Evolutionary conservation across 768 basidiomycete genomes (phyloP).

Genomic region (Thelephora ganbajun): DNA sequence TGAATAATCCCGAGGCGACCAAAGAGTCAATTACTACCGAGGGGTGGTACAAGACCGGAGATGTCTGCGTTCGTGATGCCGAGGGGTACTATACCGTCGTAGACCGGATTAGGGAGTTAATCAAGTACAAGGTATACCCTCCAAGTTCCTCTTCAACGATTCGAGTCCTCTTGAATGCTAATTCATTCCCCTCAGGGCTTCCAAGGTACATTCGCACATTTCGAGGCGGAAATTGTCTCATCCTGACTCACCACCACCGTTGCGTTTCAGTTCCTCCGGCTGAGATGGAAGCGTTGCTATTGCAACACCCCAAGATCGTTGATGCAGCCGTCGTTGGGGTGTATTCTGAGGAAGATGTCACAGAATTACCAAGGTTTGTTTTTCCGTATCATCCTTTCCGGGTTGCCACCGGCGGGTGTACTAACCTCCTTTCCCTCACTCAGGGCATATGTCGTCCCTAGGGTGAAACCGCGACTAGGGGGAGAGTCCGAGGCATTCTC

Average conservation of each 20-base stretch:
- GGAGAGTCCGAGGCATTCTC: conserved; percentile 30
- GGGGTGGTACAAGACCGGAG: conserved; percentile 84
- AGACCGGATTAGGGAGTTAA: conserved; percentile 59
- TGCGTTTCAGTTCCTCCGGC: conserved; percentile 59
- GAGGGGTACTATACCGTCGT: conserved; percentile 69
- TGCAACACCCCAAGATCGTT: conserved; percentile 61
- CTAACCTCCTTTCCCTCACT: not conserved
- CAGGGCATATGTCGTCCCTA: conserved; percentile 54
- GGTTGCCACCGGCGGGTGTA: not conserved
- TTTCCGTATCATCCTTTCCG: no score
- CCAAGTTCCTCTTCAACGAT: not conserved
- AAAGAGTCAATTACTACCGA: conserved; percentile 51
- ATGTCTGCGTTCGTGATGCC: conserved; percentile 52
- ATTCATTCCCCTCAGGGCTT: conserved; percentile 37
- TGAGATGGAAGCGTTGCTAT: conserved; percentile 65
- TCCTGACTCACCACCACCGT: not conserved
- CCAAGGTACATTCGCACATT: conserved; percentile 35
- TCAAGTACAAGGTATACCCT: conserved; percentile 49
- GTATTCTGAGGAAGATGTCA: conserved; percentile 47
- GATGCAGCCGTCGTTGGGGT: conserved; percentile 79
- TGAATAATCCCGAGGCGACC: conserved; percentile 61
- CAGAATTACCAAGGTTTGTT: conserved; percentile 64
- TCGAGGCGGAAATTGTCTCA: no score
- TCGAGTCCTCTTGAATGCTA: not conserved
- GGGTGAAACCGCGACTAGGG: conserved; percentile 17